Evolutionary conservation across 495 filamentous ascomycete genomes (phyloP), one percentile per base, ranked within the genome.

Genomic region (Penicillium silybi): DNA sequence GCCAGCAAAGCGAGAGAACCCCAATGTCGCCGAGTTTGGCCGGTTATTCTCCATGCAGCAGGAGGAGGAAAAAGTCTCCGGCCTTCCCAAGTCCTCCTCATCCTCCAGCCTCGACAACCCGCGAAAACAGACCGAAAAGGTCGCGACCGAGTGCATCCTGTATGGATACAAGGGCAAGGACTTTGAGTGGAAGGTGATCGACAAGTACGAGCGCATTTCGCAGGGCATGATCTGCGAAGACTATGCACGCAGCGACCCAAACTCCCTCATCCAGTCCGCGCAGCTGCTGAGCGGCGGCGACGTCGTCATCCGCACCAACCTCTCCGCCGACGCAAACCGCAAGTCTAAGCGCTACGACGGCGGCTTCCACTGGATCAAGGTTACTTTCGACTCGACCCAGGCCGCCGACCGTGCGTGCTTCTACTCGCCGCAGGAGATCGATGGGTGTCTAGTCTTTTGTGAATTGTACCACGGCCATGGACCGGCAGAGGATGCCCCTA

Each of bases 301-400:
- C 66, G 76, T 85, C 27, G 80, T 84, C 1, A 76, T 83, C 34
- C 78, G 81, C 19, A 65, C 76, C 39, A 74, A 80, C 6, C 65
- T 95, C 16, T 85, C 88, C 15, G 65, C 77, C 22, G 80, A 82
- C 29, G 89, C 92, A 57, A 83, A 88, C 54, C 76, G 74, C 48
- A 87, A 89, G 63, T 85, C 89, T 51, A 88, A 87, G 68, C 78
- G 74, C 42, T 87, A 86, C 54, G 83, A 84, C 18, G 85, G 89
- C 47, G 91, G 91, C 15, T 80, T 84, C 52, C 82, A 91, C 70
- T 96, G 91, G 91, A 88, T 96, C 58, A 96, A 95, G 61, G 78
- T 96, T 45, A 96, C 91, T 1, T 96, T 92, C 57, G 89, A 95
- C 68, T 90, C 87, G 6, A 77, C 82, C 27, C 80, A 85, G 51